Percentiles rank a stretch among this genome's conserved stretches.
Evolutionary conservation across 495 filamentous ascomycete species (phyloP).

Genomic region (Emericellopsis terricola): DNA sequence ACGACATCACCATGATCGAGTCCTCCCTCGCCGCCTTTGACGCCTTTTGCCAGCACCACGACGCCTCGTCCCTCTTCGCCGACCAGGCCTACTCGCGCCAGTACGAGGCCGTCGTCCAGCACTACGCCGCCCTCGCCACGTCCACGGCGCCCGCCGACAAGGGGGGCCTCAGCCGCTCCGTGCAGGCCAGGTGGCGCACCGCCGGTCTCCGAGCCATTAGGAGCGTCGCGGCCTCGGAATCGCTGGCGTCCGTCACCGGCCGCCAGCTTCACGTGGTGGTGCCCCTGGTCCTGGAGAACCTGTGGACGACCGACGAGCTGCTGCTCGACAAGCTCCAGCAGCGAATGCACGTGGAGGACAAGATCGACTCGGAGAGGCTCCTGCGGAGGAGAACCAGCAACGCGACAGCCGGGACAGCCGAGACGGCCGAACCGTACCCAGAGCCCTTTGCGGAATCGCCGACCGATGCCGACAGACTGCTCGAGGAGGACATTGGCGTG

Average conservation of each 20-base stretch:
- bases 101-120: constrained; percentile 59
- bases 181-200: constrained; percentile 70
- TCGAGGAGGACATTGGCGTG: constrained; percentile 71
- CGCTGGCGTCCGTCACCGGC: constrained; percentile 51
- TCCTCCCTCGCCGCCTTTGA: constrained; percentile 67
- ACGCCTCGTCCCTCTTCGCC: constrained; percentile 54
- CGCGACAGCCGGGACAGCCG: constrained; percentile 55
- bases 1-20: constrained; percentile 78
- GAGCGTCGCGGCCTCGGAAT: constrained; percentile 59
- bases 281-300: constrained; percentile 67
- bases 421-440: constrained; percentile 45
- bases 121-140: constrained; percentile 62
- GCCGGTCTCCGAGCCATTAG: constrained; percentile 64
- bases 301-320: constrained; percentile 59
- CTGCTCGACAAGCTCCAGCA: constrained; percentile 43
- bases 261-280: constrained; percentile 57
- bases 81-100: constrained; percentile 70
- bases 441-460: constrained; percentile 53
- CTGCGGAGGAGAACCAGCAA: constrained; percentile 54
- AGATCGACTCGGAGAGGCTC: constrained; percentile 39
- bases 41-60: constrained; percentile 66
- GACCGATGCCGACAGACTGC: constrained; percentile 67
- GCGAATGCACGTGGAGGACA: constrained; percentile 43
- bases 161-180: constrained; percentile 41
- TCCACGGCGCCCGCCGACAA: constrained; percentile 29